Conservation (phyloP, 140 eudicot species). For the Senecio squalidus region DNA sequence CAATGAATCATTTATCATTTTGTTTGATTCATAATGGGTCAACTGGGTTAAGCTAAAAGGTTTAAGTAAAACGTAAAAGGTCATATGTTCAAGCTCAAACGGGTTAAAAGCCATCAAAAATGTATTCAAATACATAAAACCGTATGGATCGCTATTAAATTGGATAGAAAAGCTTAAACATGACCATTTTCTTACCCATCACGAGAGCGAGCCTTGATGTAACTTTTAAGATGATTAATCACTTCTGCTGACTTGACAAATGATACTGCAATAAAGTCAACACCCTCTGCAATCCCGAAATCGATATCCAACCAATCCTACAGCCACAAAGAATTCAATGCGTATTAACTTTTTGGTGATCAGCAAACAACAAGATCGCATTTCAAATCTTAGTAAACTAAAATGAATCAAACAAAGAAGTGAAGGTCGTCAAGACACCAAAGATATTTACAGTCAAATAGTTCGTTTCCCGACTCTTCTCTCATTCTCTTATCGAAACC, state of each 20-base stretch:
- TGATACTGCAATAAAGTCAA: constrained; percentile 88
- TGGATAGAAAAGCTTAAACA: constrained; percentile 1
- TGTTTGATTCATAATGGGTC: no score
- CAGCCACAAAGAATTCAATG: neutral
- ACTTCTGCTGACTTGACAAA: constrained; percentile 97
- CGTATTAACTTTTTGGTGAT: neutral
- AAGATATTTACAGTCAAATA: no score
- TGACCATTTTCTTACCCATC: constrained; percentile 43
- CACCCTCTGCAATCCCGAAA: constrained; percentile 92
- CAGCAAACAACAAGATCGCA: no score
- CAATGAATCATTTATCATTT: no score
- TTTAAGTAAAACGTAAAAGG: no score
- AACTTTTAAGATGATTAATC: constrained; percentile 74
- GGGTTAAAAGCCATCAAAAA: neutral
- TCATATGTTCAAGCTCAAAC: no score
- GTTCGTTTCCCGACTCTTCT: no score
- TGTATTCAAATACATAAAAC: neutral
- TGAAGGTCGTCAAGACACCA: no score
- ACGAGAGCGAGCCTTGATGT: constrained; percentile 63
- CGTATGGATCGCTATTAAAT: neutral
- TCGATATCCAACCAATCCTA: constrained; percentile 99
- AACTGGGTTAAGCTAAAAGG: no score
- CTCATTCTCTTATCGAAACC: no score
- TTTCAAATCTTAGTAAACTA: no score
- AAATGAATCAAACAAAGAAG: no score